phyloP scores from a whole-genome alignment of 257 asterid species.

The Thymus quinquecostatus region DNA sequence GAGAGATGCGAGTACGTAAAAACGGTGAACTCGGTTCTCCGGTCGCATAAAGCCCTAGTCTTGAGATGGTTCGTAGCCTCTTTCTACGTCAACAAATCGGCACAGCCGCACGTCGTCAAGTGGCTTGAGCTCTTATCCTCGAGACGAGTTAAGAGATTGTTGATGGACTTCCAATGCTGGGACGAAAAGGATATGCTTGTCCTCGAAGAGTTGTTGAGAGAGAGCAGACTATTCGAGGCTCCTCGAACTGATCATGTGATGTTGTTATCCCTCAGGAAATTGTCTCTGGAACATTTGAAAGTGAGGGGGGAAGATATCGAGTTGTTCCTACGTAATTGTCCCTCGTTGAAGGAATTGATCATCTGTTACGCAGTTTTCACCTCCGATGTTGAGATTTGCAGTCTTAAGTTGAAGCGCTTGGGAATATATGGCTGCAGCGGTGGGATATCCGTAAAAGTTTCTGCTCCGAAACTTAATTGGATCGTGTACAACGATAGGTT shows the following conservation, averaged over 20 bases:
- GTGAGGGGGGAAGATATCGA: slow-evolving; percentile 15
- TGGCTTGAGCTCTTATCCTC: not conserved
- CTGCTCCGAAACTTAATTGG: too few species aligned
- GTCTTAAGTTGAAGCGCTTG: too few species aligned
- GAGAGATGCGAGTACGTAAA: not conserved
- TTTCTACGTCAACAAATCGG: not conserved
- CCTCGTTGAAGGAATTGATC: not conserved
- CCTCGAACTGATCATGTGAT: too few species aligned
- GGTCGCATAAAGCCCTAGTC: not conserved
- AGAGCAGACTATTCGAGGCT: not conserved
- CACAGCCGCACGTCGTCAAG: not conserved
- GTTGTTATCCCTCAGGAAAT: not conserved
- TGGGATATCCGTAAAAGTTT: too few species aligned
- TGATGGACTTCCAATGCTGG: not conserved
- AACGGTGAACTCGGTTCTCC: not conserved
- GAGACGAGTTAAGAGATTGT: not conserved
- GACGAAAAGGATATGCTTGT: not conserved
- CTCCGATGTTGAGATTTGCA: too few species aligned
- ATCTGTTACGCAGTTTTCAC: too few species aligned
- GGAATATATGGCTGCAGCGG: too few species aligned
- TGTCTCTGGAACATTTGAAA: not conserved
- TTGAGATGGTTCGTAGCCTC: not conserved
- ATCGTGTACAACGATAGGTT: too few species aligned
- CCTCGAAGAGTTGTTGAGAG: not conserved
- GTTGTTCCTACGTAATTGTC: slow-evolving; percentile 18